Percentiles rank a stretch among this genome's conserved stretches.
These are phyloP conservation scores for Huntiella decipiens DNA, from an alignment of 2,329 filamentous ascomycete genomes.

Conservation along the genomic window DNA sequence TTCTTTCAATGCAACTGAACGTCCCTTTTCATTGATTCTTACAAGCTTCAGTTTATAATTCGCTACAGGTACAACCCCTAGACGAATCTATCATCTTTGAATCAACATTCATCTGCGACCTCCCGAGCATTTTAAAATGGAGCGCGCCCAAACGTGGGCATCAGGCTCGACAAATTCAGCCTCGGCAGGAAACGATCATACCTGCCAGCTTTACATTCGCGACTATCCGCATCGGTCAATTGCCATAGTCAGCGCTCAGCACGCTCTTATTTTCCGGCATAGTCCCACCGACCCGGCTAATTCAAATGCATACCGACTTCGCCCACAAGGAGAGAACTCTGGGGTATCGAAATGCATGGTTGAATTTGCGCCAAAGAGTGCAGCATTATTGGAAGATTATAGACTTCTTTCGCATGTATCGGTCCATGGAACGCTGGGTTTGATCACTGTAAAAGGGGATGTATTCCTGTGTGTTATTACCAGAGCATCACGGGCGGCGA, in stretches of 20 bases:
- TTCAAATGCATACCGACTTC: constrained; percentile 28
- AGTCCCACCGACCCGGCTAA: constrained; percentile 44
- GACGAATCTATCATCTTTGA: not conserved
- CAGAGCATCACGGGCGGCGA: constrained; percentile 58
- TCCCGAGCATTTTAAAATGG: constrained; percentile 6
- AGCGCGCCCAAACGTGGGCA: constrained; percentile 10
- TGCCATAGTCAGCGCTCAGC: constrained; percentile 59
- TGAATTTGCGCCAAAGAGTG: constrained; percentile 52
- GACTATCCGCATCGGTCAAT: constrained; percentile 78
- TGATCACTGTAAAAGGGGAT: constrained; percentile 68
- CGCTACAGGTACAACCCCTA: not conserved
- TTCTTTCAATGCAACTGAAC: not conserved
- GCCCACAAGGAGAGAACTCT: constrained; percentile 22
- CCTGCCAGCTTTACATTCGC: constrained; percentile 64
- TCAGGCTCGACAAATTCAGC: constrained; percentile 6
- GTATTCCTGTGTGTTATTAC: constrained; percentile 86
- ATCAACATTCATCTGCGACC: too few species aligned
- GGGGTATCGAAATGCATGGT: constrained; percentile 58
- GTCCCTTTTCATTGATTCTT: too few species aligned
- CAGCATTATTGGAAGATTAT: constrained; percentile 55
- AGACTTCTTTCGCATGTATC: constrained; percentile 53
- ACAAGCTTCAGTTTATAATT: too few species aligned
- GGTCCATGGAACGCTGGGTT: constrained; percentile 69
- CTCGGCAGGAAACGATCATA: constrained; percentile 30
- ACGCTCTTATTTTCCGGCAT: constrained; percentile 72